phyloP scores from a whole-genome alignment of 2,329 filamentous ascomycete species.

The Erysiphe pulchra region DNA sequence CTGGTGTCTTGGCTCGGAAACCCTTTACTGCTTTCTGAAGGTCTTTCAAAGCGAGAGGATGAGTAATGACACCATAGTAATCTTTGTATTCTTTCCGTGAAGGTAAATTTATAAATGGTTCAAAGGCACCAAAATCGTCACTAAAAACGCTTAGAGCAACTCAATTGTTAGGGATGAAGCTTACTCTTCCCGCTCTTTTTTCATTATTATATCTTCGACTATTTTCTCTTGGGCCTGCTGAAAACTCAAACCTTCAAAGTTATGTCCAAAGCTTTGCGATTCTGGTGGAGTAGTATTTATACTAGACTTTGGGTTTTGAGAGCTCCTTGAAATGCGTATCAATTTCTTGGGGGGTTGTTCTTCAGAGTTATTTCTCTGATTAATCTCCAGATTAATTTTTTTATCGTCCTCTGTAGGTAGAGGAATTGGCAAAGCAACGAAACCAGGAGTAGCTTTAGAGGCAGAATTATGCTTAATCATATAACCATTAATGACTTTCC shows the following conservation, averaged over 20 bases:
- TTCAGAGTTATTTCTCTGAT: conserved; percentile 11
- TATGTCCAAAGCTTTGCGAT: conserved; percentile 26
- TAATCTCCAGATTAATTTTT: conserved; percentile 13
- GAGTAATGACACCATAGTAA: conserved; percentile 63
- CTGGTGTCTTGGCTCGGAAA: conserved; percentile 37
- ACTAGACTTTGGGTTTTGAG: conserved; percentile 12
- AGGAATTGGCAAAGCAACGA: conserved; percentile 48
- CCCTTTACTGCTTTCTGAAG: conserved; percentile 57
- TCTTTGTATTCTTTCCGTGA: conserved; percentile 44
- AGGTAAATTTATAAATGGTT: conserved; percentile 56
- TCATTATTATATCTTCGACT: conserved; percentile 42
- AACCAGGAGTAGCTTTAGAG: conserved; percentile 37
- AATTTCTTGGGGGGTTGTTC: conserved; percentile 6
- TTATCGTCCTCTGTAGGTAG: conserved; percentile 17
- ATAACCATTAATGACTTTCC: conserved; percentile 66
- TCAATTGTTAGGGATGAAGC: conserved; percentile 8
- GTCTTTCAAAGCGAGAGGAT: conserved; percentile 54
- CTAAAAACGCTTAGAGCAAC: conserved; percentile 16
- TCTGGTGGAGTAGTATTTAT: conserved; percentile 21
- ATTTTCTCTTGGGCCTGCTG: conserved; percentile 75
- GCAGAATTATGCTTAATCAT: conserved; percentile 75
- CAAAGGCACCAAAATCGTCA: conserved; percentile 41
- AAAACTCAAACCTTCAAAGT: conserved; percentile 49
- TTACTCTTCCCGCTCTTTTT: conserved; percentile 39
- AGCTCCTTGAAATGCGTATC: conserved; percentile 8